A percentile compares a stretch with the other conserved stretches of the same genome.
Evolutionary conservation across 495 filamentous ascomycete species (phyloP).

Genomic region (Rhizodiscina lignyota): DNA sequence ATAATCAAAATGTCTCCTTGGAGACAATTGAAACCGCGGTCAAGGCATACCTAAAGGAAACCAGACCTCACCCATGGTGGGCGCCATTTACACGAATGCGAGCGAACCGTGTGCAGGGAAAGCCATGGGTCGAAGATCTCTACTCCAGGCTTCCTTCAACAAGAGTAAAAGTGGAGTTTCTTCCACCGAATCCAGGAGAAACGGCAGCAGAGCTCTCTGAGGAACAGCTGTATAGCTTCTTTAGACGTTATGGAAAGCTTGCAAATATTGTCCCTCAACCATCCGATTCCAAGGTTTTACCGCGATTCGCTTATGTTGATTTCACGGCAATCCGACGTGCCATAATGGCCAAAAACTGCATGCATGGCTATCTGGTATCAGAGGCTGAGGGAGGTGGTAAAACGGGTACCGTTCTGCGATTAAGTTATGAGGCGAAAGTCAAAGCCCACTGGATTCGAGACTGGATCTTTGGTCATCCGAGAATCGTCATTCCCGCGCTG

Average conservation of each 20-base stretch:
- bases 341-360: conserved; percentile 79
- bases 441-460: conserved; percentile 67
- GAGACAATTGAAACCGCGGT: conserved; percentile 42
- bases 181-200: conserved; percentile 45
- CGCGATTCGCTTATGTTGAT: conserved; percentile 63
- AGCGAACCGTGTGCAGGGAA: conserved; percentile 54
- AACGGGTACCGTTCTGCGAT: conserved; percentile 51
- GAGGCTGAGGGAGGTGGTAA: conserved; percentile 49
- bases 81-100: conserved; percentile 61
- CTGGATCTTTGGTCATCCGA: conserved; percentile 78
- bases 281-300: conserved; percentile 65
- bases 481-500: conserved; percentile 68
- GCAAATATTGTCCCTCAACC: conserved; percentile 63
- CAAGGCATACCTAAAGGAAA: conserved; percentile 39
- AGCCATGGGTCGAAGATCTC: conserved; percentile 92
- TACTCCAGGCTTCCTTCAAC: conserved; percentile 64
- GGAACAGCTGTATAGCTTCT: conserved; percentile 73
- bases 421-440: conserved; percentile 65
- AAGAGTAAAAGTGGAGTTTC: conserved; percentile 67
- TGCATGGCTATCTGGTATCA: conserved; percentile 65
- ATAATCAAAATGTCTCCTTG: conserved; percentile 32
- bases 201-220: conserved; percentile 63
- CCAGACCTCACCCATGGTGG: conserved; percentile 76
- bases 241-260: conserved; percentile 79
- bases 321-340: conserved; percentile 53